Evolutionary conservation across 2,329 filamentous ascomycete genomes (phyloP).

Genomic region (Cryphonectria naterciae): DNA sequence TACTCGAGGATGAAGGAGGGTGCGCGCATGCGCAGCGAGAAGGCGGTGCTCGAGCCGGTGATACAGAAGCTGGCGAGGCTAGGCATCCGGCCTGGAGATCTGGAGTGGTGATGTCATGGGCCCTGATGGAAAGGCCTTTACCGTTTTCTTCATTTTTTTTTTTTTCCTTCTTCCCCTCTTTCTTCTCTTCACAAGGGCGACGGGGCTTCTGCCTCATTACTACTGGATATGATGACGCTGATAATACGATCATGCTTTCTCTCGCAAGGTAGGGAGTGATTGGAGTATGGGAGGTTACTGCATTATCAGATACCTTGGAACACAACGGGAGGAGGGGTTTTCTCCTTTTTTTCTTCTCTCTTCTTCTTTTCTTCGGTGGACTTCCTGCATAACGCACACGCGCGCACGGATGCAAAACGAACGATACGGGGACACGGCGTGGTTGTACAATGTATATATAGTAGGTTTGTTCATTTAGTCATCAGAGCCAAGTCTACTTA

Average conservation of each 20-base stretch:
- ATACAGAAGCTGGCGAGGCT: conserved; percentile 40
- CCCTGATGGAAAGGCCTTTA: background rate
- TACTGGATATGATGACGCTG: no score
- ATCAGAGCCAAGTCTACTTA: background rate
- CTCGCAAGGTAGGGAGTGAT: background rate
- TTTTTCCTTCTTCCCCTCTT: no score
- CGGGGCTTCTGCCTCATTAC: no score
- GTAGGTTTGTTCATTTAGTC: background rate
- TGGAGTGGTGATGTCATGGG: conserved; percentile 40
- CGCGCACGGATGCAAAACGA: background rate
- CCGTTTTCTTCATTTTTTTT: background rate
- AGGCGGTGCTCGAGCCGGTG: conserved; percentile 41
- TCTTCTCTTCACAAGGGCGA: no score
- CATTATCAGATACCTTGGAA: no score
- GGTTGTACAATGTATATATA: background rate
- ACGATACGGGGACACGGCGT: background rate
- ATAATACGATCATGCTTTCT: background rate
- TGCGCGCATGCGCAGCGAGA: conserved; percentile 50
- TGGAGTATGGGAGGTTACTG: no score
- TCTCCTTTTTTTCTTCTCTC: no score
- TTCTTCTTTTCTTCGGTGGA: background rate
- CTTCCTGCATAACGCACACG: background rate
- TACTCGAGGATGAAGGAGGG: conserved; percentile 73
- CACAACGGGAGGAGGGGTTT: no score
- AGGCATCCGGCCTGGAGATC: conserved; percentile 34